Evolutionary conservation across 2,329 filamentous ascomycete genomes (phyloP), one percentile per base, ranked within the genome.

Genomic region (Arthroderma sp.): DNA sequence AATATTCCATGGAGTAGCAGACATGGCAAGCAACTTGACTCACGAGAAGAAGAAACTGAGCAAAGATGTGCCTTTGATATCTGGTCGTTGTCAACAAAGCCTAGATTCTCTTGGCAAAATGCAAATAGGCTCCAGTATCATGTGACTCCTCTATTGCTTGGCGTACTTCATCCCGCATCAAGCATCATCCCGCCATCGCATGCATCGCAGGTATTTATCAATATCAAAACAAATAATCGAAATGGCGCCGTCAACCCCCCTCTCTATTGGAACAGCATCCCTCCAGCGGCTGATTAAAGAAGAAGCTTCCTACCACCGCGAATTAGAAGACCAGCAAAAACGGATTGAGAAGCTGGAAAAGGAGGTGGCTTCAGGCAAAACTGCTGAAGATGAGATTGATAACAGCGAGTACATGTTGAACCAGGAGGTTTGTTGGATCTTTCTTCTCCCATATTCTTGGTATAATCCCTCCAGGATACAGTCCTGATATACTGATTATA

Each of bases 241-340:
- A 41, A 94, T 94, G 87, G 74, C 85, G 3, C 74, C 86, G 30
- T 83, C 84, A 38, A 80, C 81, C 1, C 75, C 80, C 54, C 78
- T 95, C 61, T 66, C 77, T 56, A 91, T 95, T 59, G 80, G 83
- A 38, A 91, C 85, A 27, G 77, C 81, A 50, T 79, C 86, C 15
- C 78, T 96, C 53, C 72, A 76, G 56, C 86, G 91, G 48, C 77
- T 96, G 40, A 77, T 94, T 53, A 95, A 94, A 66, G 91, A 98
- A 65, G 86, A 95, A 64, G 71, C 75, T 34, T 89, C 82, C 56
- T 96, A 98, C 68, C 83, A 88, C 71, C 83, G 83, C 60, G 91
- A 98, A 64, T 74, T 88, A 15, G 70, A 75, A 51, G 72, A 81
- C 52, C 88, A 96, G 61, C 73, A 84, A 55, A 73, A 75, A 49